Conservation (phyloP, 768 basidiomycete species). For the Brasilioporus rufonigricans region DNA sequence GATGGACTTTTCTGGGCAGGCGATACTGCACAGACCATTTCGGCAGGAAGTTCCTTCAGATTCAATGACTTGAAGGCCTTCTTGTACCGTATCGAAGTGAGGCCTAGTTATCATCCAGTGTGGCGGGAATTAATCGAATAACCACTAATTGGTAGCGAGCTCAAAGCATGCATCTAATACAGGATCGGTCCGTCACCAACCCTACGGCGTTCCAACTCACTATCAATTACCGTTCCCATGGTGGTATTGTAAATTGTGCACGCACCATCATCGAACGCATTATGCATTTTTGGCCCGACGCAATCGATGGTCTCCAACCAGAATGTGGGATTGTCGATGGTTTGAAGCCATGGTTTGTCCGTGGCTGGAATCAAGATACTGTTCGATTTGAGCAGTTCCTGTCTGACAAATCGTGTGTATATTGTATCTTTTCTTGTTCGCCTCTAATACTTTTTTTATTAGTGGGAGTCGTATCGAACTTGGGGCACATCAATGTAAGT, state of each 20-base stretch:
- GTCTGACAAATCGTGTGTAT: slow-evolving; percentile 44
- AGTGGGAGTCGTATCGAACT: slow-evolving; percentile 54
- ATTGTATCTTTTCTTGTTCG: background rate
- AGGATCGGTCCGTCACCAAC: slow-evolving; percentile 14
- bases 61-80: too few relatives aligned
- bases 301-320: slow-evolving; percentile 56
- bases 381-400: slow-evolving; percentile 64
- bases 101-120: background rate
- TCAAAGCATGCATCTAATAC: slow-evolving; percentile 9
- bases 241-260: slow-evolving; percentile 71
- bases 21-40: too few relatives aligned
- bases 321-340: slow-evolving; percentile 59
- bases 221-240: too few relatives aligned
- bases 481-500: too few relatives aligned
- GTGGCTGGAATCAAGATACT: slow-evolving; percentile 43
- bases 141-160: slow-evolving; percentile 18
- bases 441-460: slow-evolving; percentile 10
- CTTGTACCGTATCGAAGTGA: slow-evolving; percentile 59
- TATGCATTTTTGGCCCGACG: too few relatives aligned
- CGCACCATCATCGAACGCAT: slow-evolving; percentile 61
- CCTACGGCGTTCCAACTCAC: slow-evolving; percentile 52
- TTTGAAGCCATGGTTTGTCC: slow-evolving; percentile 56
- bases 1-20: too few relatives aligned
- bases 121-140: background rate
- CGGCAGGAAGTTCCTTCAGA: too few relatives aligned